phyloP scores from a whole-genome alignment of 441 rosid genomes.

The Populus hybrid region DNA sequence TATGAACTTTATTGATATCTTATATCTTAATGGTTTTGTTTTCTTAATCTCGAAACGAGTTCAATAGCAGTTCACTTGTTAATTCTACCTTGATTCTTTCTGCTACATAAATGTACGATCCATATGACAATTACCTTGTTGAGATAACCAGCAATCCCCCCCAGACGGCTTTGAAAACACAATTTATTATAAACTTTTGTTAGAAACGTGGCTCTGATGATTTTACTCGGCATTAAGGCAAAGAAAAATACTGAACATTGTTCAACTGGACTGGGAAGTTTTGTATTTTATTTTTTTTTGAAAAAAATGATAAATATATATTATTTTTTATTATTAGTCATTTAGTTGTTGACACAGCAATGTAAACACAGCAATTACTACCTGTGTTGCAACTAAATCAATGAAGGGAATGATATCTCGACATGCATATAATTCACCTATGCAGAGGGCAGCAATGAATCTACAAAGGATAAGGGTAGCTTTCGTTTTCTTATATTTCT shows the following conservation, averaged over 20 bases:
- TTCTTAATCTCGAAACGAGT: background rate
- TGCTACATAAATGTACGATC: background rate
- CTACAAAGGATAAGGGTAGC: no score
- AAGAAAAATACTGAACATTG: background rate
- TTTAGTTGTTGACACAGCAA: no score
- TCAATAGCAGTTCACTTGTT: background rate
- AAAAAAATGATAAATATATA: no score
- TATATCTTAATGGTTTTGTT: conserved; percentile 2
- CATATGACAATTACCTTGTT: background rate
- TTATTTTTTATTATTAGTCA: no score
- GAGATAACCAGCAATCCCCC: background rate
- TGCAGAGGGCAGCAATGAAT: no score
- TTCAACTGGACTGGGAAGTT: background rate
- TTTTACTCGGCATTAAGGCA: no score
- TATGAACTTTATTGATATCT: background rate
- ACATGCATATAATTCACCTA: no score
- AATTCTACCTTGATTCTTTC: background rate
- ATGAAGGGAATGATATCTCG: no score
- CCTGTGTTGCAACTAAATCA: no score
- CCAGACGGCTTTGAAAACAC: background rate
- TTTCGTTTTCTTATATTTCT: background rate
- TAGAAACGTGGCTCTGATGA: background rate
- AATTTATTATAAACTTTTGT: no score
- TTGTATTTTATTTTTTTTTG: no score
- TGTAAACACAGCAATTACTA: no score